Percentiles rank a stretch among this genome's conserved stretches.
phyloP scores from a whole-genome alignment of 164 flowering plant genomes.

The Sextonia rubra region DNA sequence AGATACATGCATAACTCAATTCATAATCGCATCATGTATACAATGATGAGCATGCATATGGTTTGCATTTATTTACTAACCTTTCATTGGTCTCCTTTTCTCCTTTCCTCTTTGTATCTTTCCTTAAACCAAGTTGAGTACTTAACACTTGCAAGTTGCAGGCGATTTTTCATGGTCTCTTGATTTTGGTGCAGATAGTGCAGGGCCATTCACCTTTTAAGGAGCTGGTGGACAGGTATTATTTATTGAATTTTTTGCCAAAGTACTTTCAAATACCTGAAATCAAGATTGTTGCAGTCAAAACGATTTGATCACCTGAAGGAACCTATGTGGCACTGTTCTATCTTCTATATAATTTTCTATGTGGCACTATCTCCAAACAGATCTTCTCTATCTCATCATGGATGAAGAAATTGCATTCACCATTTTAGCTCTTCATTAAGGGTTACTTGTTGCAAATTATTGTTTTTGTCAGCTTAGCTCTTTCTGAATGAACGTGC shows the following conservation, averaged over 20 bases:
- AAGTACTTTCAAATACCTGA: background rate
- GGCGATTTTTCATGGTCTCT: background rate
- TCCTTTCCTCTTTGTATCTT: background rate
- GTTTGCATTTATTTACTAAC: background rate
- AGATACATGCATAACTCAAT: background rate
- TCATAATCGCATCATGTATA: background rate
- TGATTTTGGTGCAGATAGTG: slow-evolving; percentile 51
- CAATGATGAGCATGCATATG: background rate
- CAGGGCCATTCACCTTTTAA: slow-evolving; percentile 85
- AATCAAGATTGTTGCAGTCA: background rate
- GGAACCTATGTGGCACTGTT: background rate
- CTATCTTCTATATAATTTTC: background rate
- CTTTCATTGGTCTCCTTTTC: background rate
- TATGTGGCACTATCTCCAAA: background rate
- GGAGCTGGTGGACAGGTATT: slow-evolving; percentile 52
- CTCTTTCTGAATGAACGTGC: background rate
- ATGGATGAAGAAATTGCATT: background rate
- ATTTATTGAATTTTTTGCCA: background rate
- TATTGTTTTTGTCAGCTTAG: background rate
- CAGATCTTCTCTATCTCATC: background rate
- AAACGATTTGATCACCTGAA: background rate
- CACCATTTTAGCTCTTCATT: background rate
- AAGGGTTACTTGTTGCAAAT: slow-evolving; percentile 24
- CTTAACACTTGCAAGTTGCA: background rate
- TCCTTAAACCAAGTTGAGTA: background rate